Evolutionary conservation across 768 basidiomycete genomes (phyloP).

Genomic region (Mycena haematopus): DNA sequence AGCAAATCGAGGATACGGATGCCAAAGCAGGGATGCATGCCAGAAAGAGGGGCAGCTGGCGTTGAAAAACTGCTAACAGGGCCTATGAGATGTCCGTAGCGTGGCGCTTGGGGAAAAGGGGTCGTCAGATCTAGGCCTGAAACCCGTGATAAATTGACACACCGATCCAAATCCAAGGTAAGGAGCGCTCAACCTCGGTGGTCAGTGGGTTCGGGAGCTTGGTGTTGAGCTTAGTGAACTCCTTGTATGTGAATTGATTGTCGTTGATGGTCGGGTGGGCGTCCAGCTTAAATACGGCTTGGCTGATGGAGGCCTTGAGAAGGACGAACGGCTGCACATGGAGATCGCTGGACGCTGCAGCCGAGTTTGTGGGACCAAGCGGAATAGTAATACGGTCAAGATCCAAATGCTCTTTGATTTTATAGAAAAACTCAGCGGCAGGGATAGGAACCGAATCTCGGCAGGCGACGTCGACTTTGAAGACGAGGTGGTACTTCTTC

Average conservation of each 20-base stretch:
- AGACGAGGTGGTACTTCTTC: background rate
- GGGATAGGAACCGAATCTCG: background rate
- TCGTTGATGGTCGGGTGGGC: constrained; percentile 4
- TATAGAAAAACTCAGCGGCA: background rate
- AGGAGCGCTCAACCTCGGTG: too few species aligned
- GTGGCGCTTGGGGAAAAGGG: background rate
- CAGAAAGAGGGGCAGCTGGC: background rate
- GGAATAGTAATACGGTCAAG: background rate
- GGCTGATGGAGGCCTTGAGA: background rate
- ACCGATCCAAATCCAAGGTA: constrained; percentile 10
- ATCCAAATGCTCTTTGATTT: background rate
- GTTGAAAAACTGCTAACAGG: background rate
- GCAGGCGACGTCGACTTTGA: background rate
- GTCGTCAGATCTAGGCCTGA: background rate
- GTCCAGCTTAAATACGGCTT: background rate
- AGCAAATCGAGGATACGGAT: background rate
- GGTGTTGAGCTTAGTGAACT: background rate
- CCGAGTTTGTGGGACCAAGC: background rate
- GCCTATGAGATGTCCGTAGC: constrained; percentile 1
- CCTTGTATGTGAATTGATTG: background rate
- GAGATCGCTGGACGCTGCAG: background rate
- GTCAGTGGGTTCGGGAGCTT: constrained; percentile 1
- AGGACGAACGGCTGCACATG: background rate
- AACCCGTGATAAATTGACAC: background rate
- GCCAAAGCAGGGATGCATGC: background rate